Evolutionary conservation across 495 filamentous ascomycete species (phyloP), one percentile per base, ranked within the genome.

Genomic region (Neurospora hispaniola): DNA sequence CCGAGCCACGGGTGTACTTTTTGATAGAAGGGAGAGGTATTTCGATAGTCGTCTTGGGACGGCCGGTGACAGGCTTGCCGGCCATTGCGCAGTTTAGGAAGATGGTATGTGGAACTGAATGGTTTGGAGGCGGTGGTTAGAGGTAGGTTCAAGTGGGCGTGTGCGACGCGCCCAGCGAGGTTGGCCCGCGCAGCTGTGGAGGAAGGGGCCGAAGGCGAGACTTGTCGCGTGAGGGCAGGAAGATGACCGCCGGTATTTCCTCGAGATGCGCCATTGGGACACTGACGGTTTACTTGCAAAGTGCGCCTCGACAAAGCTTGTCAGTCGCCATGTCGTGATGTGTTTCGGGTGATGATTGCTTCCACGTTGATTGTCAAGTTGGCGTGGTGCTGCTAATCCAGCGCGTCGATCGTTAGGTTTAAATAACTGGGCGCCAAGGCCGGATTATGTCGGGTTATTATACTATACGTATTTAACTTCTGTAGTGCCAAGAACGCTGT

Each of bases 1-100:
- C 82, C 3, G 81, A 82, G 75, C 81, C 82, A 38, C 75, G 80
- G 31, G 79, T 77, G 70, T 85, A 85, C 31, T 73, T 75, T 59
- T 42, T 71, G 66, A 80, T 73, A 2, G 81, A 79, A 31, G 70
- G 71, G 7, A 85, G n/a, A 18, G 79, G 79, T 35, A 85, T 81
- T 44, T 84, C 78, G 48, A 85, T 75, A 9, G 68, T 73, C 20
- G 74, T 73, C 11, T 76, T 76, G 1, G 23, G 75, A 68, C 59
- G 68, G 6, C 27, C 18, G 12, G 66, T 69, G 59, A 20, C 11
- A 27, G 14, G 42, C 31, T 73, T 72, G 35, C 31, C 48, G 6
- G 48, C 69, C 78, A 78, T 78, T 23, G 16, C 68, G 74, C 14
- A 11, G 12, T 23, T 4, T 5, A 16, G 35, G 70, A 6, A 5